A percentile compares a stretch with the other conserved stretches of the same genome.
Conservation (phyloP, 1,139 yeast genomes). For the Geotrichum phurueaensis region DNA sequence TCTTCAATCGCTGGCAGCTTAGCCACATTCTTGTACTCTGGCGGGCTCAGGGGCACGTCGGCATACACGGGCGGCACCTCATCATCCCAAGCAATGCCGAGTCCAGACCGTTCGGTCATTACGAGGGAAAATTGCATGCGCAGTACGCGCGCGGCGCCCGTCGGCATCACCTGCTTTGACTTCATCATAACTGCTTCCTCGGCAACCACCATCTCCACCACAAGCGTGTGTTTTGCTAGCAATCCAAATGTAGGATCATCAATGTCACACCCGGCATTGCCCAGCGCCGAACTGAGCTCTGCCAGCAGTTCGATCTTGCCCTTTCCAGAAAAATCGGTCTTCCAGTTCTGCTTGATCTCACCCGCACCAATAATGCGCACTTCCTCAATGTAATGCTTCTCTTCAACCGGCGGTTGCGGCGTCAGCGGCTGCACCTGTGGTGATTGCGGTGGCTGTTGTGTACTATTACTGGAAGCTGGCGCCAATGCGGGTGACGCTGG, state of each 20-base stretch:
- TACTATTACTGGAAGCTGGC: background rate
- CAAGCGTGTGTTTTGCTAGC: slow-evolving; percentile 63
- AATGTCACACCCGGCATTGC: slow-evolving; percentile 36
- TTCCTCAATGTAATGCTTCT: slow-evolving; percentile 56
- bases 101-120: slow-evolving; percentile 83
- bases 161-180: slow-evolving; percentile 40
- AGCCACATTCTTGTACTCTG: slow-evolving; percentile 49
- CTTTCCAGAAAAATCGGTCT: slow-evolving; percentile 70
- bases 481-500: background rate
- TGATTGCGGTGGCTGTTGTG: background rate
- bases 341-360: slow-evolving; percentile 87
- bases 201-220: slow-evolving; percentile 86
- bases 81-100: slow-evolving; percentile 98
- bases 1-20: slow-evolving; percentile 30
- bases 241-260: slow-evolving; percentile 79
- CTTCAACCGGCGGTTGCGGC: slow-evolving; percentile 1
- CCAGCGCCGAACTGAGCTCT: slow-evolving; percentile 37
- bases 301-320: slow-evolving; percentile 63
- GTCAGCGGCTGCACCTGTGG: background rate
- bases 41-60: slow-evolving; percentile 83
- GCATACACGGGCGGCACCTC: slow-evolving; percentile 97
- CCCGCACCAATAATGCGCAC: slow-evolving; percentile 68
- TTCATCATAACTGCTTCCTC: slow-evolving; percentile 57
- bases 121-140: slow-evolving; percentile 86
- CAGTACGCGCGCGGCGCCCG: slow-evolving; percentile 90